Evolutionary conservation across 208 protist genomes (phyloP), one percentile per base, ranked within the genome.

Genomic region (Crithidia brevicula): DNA sequence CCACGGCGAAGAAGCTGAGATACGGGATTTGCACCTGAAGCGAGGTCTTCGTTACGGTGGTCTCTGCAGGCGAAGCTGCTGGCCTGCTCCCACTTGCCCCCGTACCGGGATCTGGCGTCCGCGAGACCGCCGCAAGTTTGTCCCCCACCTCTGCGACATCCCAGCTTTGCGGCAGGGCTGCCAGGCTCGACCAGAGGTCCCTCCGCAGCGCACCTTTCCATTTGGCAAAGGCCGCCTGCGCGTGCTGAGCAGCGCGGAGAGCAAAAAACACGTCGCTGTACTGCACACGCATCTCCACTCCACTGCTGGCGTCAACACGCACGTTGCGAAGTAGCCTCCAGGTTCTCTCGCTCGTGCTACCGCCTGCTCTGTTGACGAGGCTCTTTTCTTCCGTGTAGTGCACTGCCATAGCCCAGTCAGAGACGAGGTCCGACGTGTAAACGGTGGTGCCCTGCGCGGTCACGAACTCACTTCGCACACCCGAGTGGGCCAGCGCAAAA

Each of bases 211-310:
- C 70, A 27, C 45, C 53, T 15, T 76, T 58, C 70, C 61, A 75
- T 13, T 62, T 40, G 15, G 47, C 28, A 20, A 88, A 57, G 11
- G 78, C 74, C 31, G 74, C 36, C 46, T 63, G 49, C n/a, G 78
- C 81, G 31, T 85, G 75, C 6, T 69, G 42, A 22, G 80, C 42
- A 1, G 83, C 72, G 16, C 52, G 50, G 27, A 66, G 65, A 38
- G 72, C 81, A 23, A 89, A 68, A 11, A 78, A 79, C 9, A 87
- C 46, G 43, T 89, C 86, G 43, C 81, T 75, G 62, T 82, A 83
- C 8, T 82, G 77, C 27, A 88, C 59, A 7, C 59, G 73, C 33
- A 92, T 50, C 28, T 89, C 86, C 22, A 88, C 56, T 0, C 79
- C 83, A 23, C 27, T 72, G 28, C 57, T 63, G 20, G 77, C 70